A percentile compares a stretch with the other conserved stretches of the same genome.
phyloP scores from a whole-genome alignment of 1,139 yeast species.

The Suhomyces bokatorum region DNA sequence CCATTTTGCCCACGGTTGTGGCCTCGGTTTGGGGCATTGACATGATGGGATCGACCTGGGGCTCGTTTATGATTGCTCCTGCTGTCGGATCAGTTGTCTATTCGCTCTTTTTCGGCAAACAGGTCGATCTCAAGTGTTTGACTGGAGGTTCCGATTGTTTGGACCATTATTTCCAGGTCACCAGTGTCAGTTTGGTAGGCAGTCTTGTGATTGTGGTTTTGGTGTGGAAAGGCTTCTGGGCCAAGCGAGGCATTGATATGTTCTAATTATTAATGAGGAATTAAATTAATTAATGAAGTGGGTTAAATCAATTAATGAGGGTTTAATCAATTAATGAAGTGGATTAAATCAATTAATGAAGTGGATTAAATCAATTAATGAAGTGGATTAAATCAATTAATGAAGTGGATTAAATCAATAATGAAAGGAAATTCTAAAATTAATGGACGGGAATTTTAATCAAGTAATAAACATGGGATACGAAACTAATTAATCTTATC shows the following conservation, averaged over 20 bases:
- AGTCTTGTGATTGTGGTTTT: slow-evolving; percentile 33
- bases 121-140: slow-evolving; percentile 51
- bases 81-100: slow-evolving; percentile 77
- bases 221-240: slow-evolving; percentile 41
- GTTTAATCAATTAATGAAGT: too few species aligned
- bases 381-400: too few species aligned
- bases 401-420: too few species aligned
- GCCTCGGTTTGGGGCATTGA: slow-evolving; percentile 89
- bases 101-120: slow-evolving; percentile 70
- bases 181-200: slow-evolving; percentile 30
- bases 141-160: slow-evolving; percentile 27
- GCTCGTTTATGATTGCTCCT: slow-evolving; percentile 86
- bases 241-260: slow-evolving; percentile 28
- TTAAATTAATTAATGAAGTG: too few species aligned
- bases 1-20: slow-evolving; percentile 79
- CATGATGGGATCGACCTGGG: slow-evolving; percentile 92
- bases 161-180: slow-evolving; percentile 34
- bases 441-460: too few species aligned
- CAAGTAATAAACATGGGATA: too few species aligned
- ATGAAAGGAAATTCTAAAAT: too few species aligned
- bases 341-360: too few species aligned
- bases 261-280: slow-evolving; percentile 11
- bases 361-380: too few species aligned
- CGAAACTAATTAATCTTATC: too few species aligned
- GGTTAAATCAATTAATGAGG: too few species aligned